Percentiles rank a stretch among this genome's conserved stretches.
These are phyloP conservation scores for Cladosporium sp. DNA, from an alignment of 2,329 filamentous ascomycete species.

Conservation along the genomic window DNA sequence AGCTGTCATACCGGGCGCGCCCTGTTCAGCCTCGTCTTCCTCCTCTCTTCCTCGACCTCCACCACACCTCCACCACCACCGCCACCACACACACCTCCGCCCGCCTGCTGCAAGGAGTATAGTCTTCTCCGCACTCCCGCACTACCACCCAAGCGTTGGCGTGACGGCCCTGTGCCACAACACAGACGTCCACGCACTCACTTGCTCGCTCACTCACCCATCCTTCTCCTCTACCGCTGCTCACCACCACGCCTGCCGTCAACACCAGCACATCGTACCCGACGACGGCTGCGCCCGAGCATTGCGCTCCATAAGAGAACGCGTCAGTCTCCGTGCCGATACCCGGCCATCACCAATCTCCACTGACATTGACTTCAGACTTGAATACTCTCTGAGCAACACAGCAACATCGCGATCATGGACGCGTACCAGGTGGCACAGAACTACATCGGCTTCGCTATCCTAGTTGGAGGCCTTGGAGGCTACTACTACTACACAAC, in stretches of 20 bases:
- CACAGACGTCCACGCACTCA: conserved; percentile 2
- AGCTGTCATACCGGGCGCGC: not conserved
- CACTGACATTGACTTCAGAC: conserved; percentile 12
- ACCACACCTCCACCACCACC: not conserved
- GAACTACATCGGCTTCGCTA: conserved; percentile 23
- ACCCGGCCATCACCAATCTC: not conserved
- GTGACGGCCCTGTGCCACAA: not conserved
- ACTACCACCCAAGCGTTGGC: conserved; percentile 3
- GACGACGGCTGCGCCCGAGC: conserved; percentile 9
- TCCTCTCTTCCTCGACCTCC: not conserved
- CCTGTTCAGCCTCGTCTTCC: not conserved
- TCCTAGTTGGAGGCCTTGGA: conserved; percentile 21
- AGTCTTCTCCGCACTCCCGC: conserved; percentile 2
- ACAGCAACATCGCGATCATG: conserved; percentile 21
- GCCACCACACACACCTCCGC: not conserved
- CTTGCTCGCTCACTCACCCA: not conserved
- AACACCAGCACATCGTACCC: not conserved
- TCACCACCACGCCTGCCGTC: not conserved
- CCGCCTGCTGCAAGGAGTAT: conserved; percentile 1
- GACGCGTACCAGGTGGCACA: conserved; percentile 25
- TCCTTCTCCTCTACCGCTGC: not conserved
- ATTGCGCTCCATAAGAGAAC: conserved; percentile 9
- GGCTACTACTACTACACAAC: conserved; percentile 20
- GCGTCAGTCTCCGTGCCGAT: conserved; percentile 16
- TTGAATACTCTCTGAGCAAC: not conserved